Evolutionary conservation across 495 filamentous ascomycete genomes (phyloP), one percentile per base, ranked within the genome.

Genomic region (Lepraria neglecta): DNA sequence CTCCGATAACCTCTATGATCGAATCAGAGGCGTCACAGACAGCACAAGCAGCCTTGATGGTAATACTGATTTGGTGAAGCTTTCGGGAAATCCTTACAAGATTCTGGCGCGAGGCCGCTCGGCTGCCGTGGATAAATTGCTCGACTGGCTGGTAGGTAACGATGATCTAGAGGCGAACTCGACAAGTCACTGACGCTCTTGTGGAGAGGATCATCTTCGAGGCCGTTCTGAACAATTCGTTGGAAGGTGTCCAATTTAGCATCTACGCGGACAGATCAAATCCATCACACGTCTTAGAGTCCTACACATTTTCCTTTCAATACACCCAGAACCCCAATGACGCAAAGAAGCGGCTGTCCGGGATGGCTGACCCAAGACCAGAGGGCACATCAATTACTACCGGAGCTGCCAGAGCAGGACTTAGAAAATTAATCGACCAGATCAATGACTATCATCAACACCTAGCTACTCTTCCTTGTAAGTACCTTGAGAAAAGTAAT

Each of bases 261-360:
- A 73, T 82, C 51, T 69, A 73, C 55, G 71, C 72, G 14, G 72
- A 80, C 56, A 72, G 70, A 30, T 58, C 68, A 6, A 58, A 67
- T 0, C 73, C 73, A 5, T 64, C 68, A 9, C 67, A 77, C 53
- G 73, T 80, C 14, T 33, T 81, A 27, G 80, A 82, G 61, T 68
- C 70, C 3, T 82, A 82, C 61, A 79, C 76, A 0, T 82, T 82
- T 65, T 76, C 73, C 7, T 78, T 82, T 64, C 75, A 71, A 21
- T 82, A 80, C 61, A 60, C 58, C 17, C 50, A 63, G n/a, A 59
- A 57, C 4, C 7, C 61, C 6, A 59, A 65, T 3, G 57, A 68
- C 38, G 46, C 51, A 11, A 38, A 65, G 6, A 56, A 64, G n/a
- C 66, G 54, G 28, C 63, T 78, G 24, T 63, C 71, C 33, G 75